These are phyloP conservation scores for Entoloma clypeatum DNA, from an alignment of 1,284 basidiomycete species.

Conservation along the genomic window DNA sequence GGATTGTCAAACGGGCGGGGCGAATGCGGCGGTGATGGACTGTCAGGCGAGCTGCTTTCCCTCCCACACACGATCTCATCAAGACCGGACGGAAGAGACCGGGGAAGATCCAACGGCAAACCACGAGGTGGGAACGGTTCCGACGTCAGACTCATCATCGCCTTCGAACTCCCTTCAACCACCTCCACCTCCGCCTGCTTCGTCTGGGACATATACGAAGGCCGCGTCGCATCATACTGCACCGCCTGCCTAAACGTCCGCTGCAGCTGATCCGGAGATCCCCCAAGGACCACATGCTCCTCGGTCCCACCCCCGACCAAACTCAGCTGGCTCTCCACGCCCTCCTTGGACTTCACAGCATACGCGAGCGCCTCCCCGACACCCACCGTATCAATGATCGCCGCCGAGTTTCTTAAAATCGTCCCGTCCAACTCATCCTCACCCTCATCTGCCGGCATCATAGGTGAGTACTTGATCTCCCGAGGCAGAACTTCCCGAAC, in stretches of 20 bases:
- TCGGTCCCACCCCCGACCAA: slow-evolving; percentile 50
- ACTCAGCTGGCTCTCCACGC: slow-evolving; percentile 46
- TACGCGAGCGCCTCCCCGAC: slow-evolving; percentile 47
- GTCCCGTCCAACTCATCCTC: slow-evolving; percentile 15
- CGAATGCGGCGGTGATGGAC: slow-evolving; percentile 40
- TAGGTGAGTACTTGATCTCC: slow-evolving; percentile 55
- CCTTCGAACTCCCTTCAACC: neutral
- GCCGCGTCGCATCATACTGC: slow-evolving; percentile 34
- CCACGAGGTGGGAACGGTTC: slow-evolving; percentile 6
- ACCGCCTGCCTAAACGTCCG: slow-evolving; percentile 30
- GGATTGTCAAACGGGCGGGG: slow-evolving; percentile 47
- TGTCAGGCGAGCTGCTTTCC: slow-evolving; percentile 28
- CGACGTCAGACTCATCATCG: neutral
- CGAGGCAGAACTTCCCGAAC: slow-evolving; percentile 49
- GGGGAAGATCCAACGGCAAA: too few relatives aligned
- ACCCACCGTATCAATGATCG: slow-evolving; percentile 35
- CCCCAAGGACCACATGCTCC: slow-evolving; percentile 15
- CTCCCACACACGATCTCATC: slow-evolving; percentile 3
- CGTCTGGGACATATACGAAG: slow-evolving; percentile 16
- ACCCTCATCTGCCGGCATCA: slow-evolving; percentile 30
- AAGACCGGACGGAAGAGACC: too few relatives aligned
- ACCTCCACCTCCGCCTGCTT: slow-evolving; percentile 5
- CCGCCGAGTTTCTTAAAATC: slow-evolving; percentile 30
- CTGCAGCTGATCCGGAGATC: neutral
- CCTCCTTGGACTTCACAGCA: slow-evolving; percentile 28